phyloP scores from a whole-genome alignment of 164 flowering plant genomes.

The Tinospora cordifolia region DNA sequence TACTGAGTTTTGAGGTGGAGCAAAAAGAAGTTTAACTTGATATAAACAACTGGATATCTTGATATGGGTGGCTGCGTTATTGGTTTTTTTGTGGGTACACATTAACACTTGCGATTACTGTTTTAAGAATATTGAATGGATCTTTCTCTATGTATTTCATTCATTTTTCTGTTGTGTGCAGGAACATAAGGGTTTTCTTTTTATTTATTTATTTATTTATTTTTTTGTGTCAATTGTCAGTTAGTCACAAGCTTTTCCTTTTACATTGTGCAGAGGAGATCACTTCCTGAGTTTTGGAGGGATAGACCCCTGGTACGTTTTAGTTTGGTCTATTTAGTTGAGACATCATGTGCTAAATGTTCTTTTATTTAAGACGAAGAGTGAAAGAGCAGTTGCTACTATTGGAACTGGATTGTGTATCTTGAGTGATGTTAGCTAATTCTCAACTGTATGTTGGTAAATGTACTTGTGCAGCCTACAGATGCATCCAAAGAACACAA shows the following conservation, averaged over 20 bases:
- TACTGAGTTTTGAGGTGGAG: neutral
- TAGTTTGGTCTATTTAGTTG: neutral
- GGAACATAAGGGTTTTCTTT: neutral
- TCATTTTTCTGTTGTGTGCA: neutral
- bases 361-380: neutral
- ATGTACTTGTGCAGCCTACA: constrained; percentile 50
- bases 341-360: neutral
- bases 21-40: neutral
- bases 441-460: constrained; percentile 7
- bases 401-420: neutral
- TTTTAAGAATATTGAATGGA: too few relatives aligned
- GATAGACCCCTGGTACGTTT: constrained; percentile 70
- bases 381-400: neutral
- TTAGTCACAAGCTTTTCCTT: constrained; percentile 1
- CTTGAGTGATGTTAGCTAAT: neutral
- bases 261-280: constrained; percentile 55
- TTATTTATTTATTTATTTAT: too few relatives aligned
- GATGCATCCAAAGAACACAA: constrained; percentile 79
- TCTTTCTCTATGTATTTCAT: neutral
- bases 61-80: neutral
- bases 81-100: neutral
- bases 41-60: neutral
- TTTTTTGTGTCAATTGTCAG: too few relatives aligned
- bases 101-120: too few relatives aligned
- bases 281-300: constrained; percentile 98